Percentiles rank a stretch among this genome's conserved stretches.
phyloP scores from a whole-genome alignment of 306 rosid species.

The Vachellia collinsii region DNA sequence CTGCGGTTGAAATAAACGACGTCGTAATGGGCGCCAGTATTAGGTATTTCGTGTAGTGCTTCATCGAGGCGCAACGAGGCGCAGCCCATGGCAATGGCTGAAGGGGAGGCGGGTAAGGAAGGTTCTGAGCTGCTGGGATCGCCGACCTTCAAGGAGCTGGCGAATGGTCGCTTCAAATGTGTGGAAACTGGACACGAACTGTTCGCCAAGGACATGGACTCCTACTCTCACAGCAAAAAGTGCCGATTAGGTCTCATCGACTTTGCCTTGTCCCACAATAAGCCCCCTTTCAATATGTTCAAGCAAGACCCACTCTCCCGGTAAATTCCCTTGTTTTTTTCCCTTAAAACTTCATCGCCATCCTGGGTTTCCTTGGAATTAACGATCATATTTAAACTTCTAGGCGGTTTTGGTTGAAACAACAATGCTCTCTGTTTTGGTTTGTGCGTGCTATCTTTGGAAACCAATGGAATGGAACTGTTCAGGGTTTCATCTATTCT shows the following conservation, averaged over 20 bases:
- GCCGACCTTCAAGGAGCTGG: conserved; percentile 73
- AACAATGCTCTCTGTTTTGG: not conserved
- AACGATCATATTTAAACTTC: too few relatives aligned
- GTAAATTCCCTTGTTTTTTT: conserved; percentile 37
- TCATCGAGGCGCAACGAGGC: not conserved
- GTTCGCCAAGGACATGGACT: conserved; percentile 61
- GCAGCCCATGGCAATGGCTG: conserved; percentile 49
- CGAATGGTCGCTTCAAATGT: conserved; percentile 80
- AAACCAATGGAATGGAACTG: not conserved
- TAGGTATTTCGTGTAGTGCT: not conserved
- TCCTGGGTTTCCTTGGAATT: too few relatives aligned
- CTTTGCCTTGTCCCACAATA: conserved; percentile 58
- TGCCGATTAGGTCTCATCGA: conserved; percentile 93
- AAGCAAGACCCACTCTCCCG: conserved; percentile 79
- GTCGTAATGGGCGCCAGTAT: not conserved
- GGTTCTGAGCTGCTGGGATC: conserved; percentile 68
- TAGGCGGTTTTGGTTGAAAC: not conserved
- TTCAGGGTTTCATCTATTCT: not conserved
- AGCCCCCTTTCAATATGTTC: conserved; percentile 84
- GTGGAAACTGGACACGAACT: conserved; percentile 84
- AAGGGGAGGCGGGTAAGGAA: conserved; percentile 56
- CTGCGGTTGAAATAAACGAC: not conserved
- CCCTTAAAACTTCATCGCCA: not conserved
- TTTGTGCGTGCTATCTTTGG: not conserved
- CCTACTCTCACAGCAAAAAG: conserved; percentile 75